Evolutionary conservation across 2,329 filamentous ascomycete genomes (phyloP), one percentile per base, ranked within the genome.

Genomic region (Chalara sp.): DNA sequence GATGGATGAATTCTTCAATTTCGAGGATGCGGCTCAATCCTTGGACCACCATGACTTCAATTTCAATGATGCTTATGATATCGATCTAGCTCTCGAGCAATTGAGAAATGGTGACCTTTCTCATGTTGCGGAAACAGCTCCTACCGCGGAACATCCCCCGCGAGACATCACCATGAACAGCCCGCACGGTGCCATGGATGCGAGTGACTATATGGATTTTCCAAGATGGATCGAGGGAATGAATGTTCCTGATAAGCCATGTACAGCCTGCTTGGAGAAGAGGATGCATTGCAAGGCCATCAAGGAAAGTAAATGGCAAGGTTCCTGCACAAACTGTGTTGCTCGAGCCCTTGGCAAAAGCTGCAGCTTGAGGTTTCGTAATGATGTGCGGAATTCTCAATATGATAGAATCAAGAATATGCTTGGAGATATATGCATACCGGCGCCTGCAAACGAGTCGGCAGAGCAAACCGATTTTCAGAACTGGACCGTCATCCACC

Each of bases 1-100:
- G 2, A 70, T 74, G 56, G 80, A 84, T 50, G 76, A 83, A 55
- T 81, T 85, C 63, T 77, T 87, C 65, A 72, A 82, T 63, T 84
- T 80, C 78, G 78, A 81, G 58, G 67, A 74, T 52, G 71, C 73
- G 46, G 74, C 68, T 44, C 55, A 52, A 29, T 49, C 56, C 35
- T 32, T 56, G 33, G 46, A 51, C 41, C 31, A 29, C 6, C 2
- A 6, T 12, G 40, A 53, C 35, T 54, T 56, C 39, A 52, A 56
- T 29, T 52, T 52, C 32, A 43, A 64, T 33, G 56, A 63, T 46
- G 63, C 68, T 39, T 65, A 69, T 54, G 67, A 71, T 57, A 65
- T 81, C 58, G 76, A 77, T 52, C 70, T 83, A 12, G 73, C 76
- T 33, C 70, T 83, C 50, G 77, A 72, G 37, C 76, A 80, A 56